Evolutionary conservation across 768 basidiomycete species (phyloP).

Genomic region (Psilocybe subaeruginosa): DNA sequence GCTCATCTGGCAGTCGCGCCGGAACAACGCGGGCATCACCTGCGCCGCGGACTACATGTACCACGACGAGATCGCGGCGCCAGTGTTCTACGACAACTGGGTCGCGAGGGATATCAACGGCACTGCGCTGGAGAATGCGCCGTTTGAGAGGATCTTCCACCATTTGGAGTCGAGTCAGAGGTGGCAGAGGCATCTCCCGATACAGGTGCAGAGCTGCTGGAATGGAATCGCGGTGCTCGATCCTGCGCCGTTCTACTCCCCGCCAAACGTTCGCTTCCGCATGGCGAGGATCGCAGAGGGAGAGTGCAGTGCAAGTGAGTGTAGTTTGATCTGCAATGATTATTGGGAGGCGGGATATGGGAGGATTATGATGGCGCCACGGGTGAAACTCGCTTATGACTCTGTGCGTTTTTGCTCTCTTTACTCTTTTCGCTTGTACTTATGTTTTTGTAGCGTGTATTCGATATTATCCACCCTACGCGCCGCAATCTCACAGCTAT

Average conservation of each 20-base stretch:
- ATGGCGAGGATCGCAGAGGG: constrained; percentile 90
- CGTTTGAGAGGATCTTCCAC: constrained; percentile 94
- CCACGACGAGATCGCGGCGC: constrained; percentile 90
- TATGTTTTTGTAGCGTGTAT: constrained; percentile 70
- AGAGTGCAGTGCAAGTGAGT: constrained; percentile 96
- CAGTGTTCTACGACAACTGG: constrained; percentile 99
- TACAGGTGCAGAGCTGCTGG: constrained; percentile 99
- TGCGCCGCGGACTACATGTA: constrained; percentile 99
- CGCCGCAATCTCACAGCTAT: constrained; percentile 95
- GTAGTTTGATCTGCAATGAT: constrained; percentile 97
- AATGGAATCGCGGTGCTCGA: constrained; percentile 97
- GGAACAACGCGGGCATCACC: constrained; percentile 96
- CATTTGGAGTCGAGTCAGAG: constrained; percentile 73
- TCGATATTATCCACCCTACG: constrained; percentile 89
- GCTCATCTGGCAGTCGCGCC: constrained; percentile 92
- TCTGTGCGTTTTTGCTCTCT: constrained; percentile 47
- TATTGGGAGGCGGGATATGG: constrained; percentile 98
- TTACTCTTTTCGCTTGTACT: not conserved
- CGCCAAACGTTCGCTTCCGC: constrained; percentile 90
- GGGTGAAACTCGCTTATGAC: constrained; percentile 97
- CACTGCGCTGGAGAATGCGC: constrained; percentile 96
- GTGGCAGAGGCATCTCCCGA: constrained; percentile 90
- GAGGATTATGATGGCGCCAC: constrained; percentile 95
- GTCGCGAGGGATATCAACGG: constrained; percentile 99
- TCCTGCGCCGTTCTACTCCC: constrained; percentile 92